These are phyloP conservation scores for Carex scoparia DNA, from an alignment of 176 grass and related monocot species.

Conservation along the genomic window DNA sequence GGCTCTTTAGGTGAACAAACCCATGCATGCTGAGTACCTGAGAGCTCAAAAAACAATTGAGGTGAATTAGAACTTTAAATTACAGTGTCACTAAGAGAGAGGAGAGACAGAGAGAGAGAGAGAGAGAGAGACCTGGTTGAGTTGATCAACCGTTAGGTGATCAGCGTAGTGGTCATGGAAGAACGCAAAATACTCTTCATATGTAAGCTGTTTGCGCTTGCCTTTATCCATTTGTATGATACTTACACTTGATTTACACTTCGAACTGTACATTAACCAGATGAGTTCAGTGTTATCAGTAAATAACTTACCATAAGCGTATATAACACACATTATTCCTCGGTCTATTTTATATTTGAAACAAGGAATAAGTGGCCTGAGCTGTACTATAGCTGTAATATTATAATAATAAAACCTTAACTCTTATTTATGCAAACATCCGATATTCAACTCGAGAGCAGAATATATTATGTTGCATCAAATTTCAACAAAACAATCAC, in stretches of 20 bases:
- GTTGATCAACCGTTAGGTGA: not conserved
- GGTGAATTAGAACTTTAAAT: not conserved
- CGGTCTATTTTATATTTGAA: not conserved
- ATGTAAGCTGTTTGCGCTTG: not conserved
- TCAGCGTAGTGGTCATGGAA: slow-evolving; percentile 1
- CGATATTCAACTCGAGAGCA: not conserved
- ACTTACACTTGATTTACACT: not conserved
- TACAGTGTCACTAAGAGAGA: not conserved
- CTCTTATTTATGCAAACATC: not conserved
- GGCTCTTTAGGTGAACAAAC: slow-evolving; percentile 10
- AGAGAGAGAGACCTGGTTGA: slow-evolving; percentile 2
- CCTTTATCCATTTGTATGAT: slow-evolving; percentile 3
- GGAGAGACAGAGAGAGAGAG: not conserved
- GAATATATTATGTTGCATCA: not conserved
- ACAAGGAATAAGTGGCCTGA: not conserved
- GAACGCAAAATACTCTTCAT: slow-evolving; percentile 14
- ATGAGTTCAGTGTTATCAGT: not conserved
- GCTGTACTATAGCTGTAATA: not conserved
- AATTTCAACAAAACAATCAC: not conserved
- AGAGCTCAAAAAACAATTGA: not conserved
- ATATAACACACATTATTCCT: not conserved
- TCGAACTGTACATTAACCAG: not conserved
- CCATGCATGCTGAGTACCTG: slow-evolving; percentile 9
- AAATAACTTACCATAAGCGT: not conserved
- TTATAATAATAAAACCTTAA: not conserved